Base-by-base conservation (phyloP, 352 stramenopile genomes). In the Pythium folliculosum region DNA sequence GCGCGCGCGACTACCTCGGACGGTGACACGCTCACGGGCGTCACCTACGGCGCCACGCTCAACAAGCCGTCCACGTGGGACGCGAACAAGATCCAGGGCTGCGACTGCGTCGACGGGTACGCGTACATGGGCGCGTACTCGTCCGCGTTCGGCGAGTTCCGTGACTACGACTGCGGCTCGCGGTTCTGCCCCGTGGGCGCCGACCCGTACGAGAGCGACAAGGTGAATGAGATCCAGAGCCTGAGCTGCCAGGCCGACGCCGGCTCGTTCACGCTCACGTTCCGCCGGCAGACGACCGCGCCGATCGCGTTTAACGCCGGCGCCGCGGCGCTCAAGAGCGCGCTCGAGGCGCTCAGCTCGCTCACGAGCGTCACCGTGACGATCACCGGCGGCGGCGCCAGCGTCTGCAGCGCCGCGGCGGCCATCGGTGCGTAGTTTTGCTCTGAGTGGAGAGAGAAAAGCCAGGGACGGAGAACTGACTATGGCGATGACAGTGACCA, bases 121-220 rank as follows among this genome's bases (percentile, higher is more conserved):
- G 7, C 45, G 5, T 93, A 90, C 74, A 80, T 90, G 67, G 84
- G 84, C 0, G 80, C 81, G 22, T 93, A 88, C 73, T 68, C 82
- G 2, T 77, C 76, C 2, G 81, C 80, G 4, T 76, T 80, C 17
- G 78, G 82, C 16, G 81, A 88, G 47, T 81, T 86, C 56, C 73
- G 68, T 3, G 72, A 75, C 25, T 88, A 85, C 55, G 76, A 88
- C 49, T 98, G 96, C 80, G 82, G 77, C 17, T 62, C 81, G 40
- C 76, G 82, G 21, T 94, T 91, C 62, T 99, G 95, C 66, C 92
- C 91, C 19, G 73, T 88, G 12, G 94, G 92, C 43, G 93, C 94
- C 30, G 91, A 97, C 56, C 91, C 89, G 23, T 83, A 88, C 50
- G 80, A 91, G 12, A 72, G 67, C 0, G 84, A 76, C 30, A 85